These are phyloP conservation scores for Lichina pygmaea DNA, from an alignment of 495 filamentous ascomycete genomes.

Conservation along the genomic window DNA sequence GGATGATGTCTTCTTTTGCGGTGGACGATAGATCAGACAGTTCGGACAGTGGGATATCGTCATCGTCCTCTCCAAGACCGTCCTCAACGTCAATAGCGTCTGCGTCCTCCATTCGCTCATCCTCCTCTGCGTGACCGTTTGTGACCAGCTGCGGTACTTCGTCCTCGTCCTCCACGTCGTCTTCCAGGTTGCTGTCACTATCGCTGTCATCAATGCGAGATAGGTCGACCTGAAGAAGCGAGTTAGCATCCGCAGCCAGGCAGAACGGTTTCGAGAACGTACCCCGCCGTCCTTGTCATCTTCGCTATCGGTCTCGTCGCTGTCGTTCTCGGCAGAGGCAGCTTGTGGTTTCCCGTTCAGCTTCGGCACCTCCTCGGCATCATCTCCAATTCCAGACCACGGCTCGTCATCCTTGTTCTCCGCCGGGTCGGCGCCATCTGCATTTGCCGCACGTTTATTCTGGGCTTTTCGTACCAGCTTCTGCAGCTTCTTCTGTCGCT, in stretches of 20 bases:
- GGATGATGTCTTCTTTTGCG: slow-evolving; percentile 61
- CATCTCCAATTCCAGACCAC: slow-evolving; percentile 10
- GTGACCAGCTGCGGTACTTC: not conserved
- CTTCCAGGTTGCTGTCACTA: slow-evolving; percentile 6
- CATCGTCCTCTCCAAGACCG: slow-evolving; percentile 21
- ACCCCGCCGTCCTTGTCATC: slow-evolving; percentile 1
- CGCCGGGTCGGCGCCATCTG: slow-evolving; percentile 3
- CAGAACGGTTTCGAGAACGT: not conserved
- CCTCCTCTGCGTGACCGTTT: slow-evolving; percentile 1
- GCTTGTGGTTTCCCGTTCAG: not conserved
- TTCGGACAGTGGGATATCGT: slow-evolving; percentile 66
- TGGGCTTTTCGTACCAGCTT: slow-evolving; percentile 13
- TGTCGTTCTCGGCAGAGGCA: not conserved
- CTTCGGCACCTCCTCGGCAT: slow-evolving; percentile 1
- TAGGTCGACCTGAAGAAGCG: slow-evolving; percentile 3
- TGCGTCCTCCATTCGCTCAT: slow-evolving; percentile 5
- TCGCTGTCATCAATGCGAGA: slow-evolving; percentile 6
- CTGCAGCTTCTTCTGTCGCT: slow-evolving; percentile 32
- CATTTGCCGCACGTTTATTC: not conserved
- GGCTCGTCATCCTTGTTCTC: slow-evolving; percentile 13
- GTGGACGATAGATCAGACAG: slow-evolving; percentile 49
- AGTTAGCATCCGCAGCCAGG: not conserved
- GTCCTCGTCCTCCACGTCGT: slow-evolving; percentile 5
- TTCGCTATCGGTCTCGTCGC: slow-evolving; percentile 4
- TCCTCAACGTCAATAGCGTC: slow-evolving; percentile 14